phyloP scores from a whole-genome alignment of 805 yeast genomes.

The Metschnikowia peoriensis region DNA sequence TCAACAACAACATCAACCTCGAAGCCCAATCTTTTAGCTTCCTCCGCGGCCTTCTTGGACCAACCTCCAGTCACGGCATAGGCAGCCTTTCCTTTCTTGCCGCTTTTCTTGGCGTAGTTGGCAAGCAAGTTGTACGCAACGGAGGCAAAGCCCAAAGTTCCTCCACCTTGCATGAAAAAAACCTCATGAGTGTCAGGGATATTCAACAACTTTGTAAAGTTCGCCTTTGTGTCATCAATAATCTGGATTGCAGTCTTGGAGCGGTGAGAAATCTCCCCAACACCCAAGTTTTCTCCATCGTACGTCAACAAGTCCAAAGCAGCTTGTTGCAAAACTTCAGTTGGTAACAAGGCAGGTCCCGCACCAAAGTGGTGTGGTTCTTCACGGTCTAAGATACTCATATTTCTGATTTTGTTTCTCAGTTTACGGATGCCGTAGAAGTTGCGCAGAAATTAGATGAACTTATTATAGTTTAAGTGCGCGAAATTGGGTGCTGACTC shows the following conservation, averaged over 20 bases:
- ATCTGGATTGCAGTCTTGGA: conserved; percentile 77
- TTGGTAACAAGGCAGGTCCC: conserved; percentile 95
- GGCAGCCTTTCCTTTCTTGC: conserved; percentile 75
- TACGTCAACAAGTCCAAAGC: conserved; percentile 78
- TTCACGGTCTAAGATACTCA: conserved; percentile 51
- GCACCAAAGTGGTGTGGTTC: conserved; percentile 91
- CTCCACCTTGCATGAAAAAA: conserved; percentile 96
- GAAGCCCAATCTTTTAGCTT: conserved; percentile 79
- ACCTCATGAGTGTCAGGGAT: conserved; percentile 94
- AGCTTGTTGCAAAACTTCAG: conserved; percentile 80
- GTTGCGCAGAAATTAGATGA: not conserved
- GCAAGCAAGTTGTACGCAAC: conserved; percentile 81
- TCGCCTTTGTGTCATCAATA: conserved; percentile 71
- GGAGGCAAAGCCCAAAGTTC: conserved; percentile 92
- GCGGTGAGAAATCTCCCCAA: conserved; percentile 96
- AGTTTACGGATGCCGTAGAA: not conserved
- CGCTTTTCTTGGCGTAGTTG: conserved; percentile 65
- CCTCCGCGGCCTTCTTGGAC: conserved; percentile 87
- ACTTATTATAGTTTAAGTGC: not conserved
- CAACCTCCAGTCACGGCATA: conserved; percentile 92
- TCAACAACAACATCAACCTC: conserved; percentile 69
- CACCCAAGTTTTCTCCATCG: conserved; percentile 71
- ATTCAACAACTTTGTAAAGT: conserved; percentile 59
- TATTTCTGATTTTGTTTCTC: not conserved
- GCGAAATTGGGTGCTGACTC: conserved; percentile 5